phyloP scores from a whole-genome alignment of 371 early-diverging fungal genomes.

The Mortierella sp. region DNA sequence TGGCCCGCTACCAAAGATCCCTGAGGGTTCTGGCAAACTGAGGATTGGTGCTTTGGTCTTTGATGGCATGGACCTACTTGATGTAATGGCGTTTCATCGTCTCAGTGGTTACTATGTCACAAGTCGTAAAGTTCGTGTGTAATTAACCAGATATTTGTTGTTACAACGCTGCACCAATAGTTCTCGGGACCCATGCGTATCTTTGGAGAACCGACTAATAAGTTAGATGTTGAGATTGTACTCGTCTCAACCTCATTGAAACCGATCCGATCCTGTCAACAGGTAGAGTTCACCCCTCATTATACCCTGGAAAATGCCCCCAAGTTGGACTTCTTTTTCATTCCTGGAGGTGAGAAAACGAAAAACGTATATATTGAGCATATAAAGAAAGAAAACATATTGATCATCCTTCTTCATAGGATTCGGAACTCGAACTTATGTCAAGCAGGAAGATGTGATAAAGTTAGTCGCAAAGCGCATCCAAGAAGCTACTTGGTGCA shows the following conservation, averaged over 20 bases:
- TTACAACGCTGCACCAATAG: conserved; percentile 1
- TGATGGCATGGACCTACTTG: conserved; percentile 39
- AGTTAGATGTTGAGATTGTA: conserved; percentile 30
- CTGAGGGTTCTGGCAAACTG: conserved; percentile 22
- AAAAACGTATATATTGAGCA: neutral
- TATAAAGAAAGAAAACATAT: neutral
- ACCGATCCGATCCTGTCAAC: conserved; percentile 17
- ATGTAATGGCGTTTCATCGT: conserved; percentile 20
- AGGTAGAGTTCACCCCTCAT: conserved; percentile 25
- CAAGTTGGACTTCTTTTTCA: conserved; percentile 37
- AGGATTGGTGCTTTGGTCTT: conserved; percentile 43
- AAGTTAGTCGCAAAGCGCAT: conserved; percentile 21
- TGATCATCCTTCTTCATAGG: conserved; percentile 11
- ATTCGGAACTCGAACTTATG: conserved; percentile 16
- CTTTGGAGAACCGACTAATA: conserved; percentile 33
- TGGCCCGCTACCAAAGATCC: conserved; percentile 48
- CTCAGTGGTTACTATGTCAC: neutral
- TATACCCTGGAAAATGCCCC: conserved; percentile 36
- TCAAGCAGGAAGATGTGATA: conserved; percentile 5
- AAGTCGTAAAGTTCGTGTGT: neutral
- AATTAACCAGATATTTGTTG: neutral
- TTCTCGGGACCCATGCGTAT: conserved; percentile 45
- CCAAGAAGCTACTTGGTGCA: conserved; percentile 37
- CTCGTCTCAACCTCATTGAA: conserved; percentile 21
- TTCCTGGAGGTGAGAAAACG: conserved; percentile 35